Evolutionary conservation across 768 basidiomycete species (phyloP).

Genomic region (Albatrellus ellisii): DNA sequence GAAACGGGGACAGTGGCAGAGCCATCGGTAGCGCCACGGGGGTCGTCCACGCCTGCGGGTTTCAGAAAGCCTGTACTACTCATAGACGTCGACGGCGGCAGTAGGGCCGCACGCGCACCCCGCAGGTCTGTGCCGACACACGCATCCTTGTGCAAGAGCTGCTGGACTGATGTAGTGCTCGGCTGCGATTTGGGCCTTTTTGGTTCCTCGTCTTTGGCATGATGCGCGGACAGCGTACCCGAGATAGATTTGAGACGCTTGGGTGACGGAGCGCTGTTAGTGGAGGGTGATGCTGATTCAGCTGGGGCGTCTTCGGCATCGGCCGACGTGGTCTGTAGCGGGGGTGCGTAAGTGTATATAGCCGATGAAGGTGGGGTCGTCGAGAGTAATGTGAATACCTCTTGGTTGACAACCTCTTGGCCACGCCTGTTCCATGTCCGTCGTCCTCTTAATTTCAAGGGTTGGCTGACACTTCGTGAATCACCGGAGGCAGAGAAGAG

Average conservation of each 20-base stretch:
- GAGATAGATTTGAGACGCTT: neutral
- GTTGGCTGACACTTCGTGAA: slow-evolving; percentile 1
- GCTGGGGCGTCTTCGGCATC: neutral
- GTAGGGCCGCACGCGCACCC: neutral
- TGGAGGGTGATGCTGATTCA: neutral
- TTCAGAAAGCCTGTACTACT: neutral
- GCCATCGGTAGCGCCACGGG: too few relatives aligned
- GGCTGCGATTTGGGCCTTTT: neutral
- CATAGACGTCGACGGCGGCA: neutral
- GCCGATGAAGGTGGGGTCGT: neutral
- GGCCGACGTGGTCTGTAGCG: neutral
- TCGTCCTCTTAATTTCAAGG: slow-evolving; percentile 8
- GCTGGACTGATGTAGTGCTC: neutral
- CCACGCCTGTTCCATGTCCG: slow-evolving; percentile 14
- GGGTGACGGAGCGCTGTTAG: neutral
- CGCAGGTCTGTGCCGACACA: neutral
- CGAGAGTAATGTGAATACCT: slow-evolving; percentile 3
- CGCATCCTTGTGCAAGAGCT: neutral
- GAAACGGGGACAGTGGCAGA: too few relatives aligned
- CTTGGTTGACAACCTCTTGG: slow-evolving; percentile 10
- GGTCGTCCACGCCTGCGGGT: neutral
- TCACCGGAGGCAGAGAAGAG: slow-evolving; percentile 8
- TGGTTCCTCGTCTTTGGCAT: neutral
- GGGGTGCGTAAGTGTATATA: neutral
- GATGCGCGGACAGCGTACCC: neutral